A percentile compares a stretch with the other conserved stretches of the same genome.
Evolutionary conservation across 768 basidiomycete genomes (phyloP).

Genomic region (Hypsizygus marmoreus): DNA sequence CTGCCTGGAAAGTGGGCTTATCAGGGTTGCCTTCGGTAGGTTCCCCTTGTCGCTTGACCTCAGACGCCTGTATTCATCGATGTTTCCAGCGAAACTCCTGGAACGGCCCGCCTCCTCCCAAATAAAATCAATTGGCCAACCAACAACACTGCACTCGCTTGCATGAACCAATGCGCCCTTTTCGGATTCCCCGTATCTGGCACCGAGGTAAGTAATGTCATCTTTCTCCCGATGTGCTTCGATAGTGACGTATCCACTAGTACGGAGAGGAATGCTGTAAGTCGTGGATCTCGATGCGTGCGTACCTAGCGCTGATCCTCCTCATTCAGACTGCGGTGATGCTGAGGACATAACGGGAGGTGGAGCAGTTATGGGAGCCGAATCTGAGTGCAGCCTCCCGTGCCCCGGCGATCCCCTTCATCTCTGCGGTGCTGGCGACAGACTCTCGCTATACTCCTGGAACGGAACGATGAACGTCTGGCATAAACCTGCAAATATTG

Average conservation of each 20-base stretch:
- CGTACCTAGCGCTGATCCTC: background rate
- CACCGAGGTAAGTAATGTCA: conserved; percentile 43
- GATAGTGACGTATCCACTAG: conserved; percentile 24
- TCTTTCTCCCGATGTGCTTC: background rate
- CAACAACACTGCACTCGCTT: conserved; percentile 66
- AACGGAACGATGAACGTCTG: conserved; percentile 57
- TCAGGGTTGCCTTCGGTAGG: conserved; percentile 67
- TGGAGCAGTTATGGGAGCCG: conserved; percentile 39
- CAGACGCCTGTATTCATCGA: background rate
- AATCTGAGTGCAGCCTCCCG: conserved; percentile 47
- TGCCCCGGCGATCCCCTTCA: conserved; percentile 75
- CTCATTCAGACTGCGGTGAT: conserved; percentile 70
- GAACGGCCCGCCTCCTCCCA: conserved; percentile 51
- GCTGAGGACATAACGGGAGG: conserved; percentile 48
- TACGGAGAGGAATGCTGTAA: conserved; percentile 74
- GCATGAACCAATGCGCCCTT: conserved; percentile 66
- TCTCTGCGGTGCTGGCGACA: conserved; percentile 61
- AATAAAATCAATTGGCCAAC: conserved; percentile 58
- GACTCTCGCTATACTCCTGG: conserved; percentile 58
- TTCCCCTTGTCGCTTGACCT: background rate
- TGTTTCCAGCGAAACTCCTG: conserved; percentile 49
- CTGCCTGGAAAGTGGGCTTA: conserved; percentile 69
- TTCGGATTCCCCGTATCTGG: conserved; percentile 77
- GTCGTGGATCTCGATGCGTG: conserved; percentile 25
- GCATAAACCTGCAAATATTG: conserved; percentile 65